Conservation (phyloP, 2,329 filamentous ascomycete genomes). For the Mariannaea elegans region DNA sequence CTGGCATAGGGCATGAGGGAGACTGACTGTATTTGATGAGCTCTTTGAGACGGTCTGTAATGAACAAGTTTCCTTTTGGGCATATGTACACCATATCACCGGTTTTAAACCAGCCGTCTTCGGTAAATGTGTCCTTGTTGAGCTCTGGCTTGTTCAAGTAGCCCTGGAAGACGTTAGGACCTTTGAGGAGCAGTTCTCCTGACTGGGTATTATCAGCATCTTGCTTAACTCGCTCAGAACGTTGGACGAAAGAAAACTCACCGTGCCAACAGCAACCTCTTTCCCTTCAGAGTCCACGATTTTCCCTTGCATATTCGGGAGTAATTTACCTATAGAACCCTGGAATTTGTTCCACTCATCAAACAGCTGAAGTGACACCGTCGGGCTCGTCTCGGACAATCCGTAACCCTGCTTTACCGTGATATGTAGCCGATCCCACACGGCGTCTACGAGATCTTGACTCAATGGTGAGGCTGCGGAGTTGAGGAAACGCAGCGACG, state of each 20-base stretch:
- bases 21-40: conserved; percentile 63
- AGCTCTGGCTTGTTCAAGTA: conserved; percentile 79
- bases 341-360: conserved; percentile 79
- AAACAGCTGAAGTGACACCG: conserved; percentile 77
- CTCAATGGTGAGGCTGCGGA: conserved; percentile 88
- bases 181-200: conserved; percentile 81
- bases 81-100: conserved; percentile 88
- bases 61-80: conserved; percentile 81
- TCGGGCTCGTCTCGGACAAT: conserved; percentile 85
- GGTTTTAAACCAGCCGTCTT: conserved; percentile 88
- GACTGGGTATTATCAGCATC: conserved; percentile 34
- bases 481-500: conserved; percentile 82
- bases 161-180: conserved; percentile 82
- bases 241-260: conserved; percentile 21
- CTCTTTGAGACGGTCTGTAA: conserved; percentile 86
- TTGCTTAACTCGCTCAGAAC: not conserved
- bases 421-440: conserved; percentile 77
- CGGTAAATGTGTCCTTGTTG: conserved; percentile 74
- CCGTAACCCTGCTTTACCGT: conserved; percentile 94
- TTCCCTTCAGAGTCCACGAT: conserved; percentile 73
- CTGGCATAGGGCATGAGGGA: not conserved
- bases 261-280: conserved; percentile 64
- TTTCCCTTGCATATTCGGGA: conserved; percentile 83
- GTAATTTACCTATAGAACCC: conserved; percentile 79
- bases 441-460: conserved; percentile 77